Evolutionary conservation across 495 filamentous ascomycete species (phyloP).

Genomic region (Penicillium herquei): DNA sequence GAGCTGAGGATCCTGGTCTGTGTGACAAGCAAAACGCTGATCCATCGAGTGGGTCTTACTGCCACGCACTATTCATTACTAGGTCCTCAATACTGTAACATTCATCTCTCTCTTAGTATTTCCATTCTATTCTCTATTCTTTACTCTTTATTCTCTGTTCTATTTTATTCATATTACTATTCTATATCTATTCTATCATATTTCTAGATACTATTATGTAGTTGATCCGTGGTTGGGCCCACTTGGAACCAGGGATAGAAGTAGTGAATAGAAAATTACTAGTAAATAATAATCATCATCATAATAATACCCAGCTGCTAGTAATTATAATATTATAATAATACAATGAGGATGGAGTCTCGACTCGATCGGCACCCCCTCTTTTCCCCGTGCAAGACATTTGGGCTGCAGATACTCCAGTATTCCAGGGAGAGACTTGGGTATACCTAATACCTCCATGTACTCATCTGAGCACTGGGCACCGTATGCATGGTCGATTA

Average conservation of each 20-base stretch:
- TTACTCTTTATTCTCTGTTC: too few species aligned
- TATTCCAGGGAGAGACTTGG: neutral
- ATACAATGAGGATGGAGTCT: constrained; percentile 14
- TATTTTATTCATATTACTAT: too few species aligned
- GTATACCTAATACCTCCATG: too few species aligned
- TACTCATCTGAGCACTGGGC: too few species aligned
- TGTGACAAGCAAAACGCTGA: constrained; percentile 30
- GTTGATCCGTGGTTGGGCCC: neutral
- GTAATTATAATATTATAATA: neutral
- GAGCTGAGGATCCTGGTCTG: constrained; percentile 30
- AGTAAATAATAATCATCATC: too few species aligned
- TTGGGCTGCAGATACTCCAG: constrained; percentile 5
- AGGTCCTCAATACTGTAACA: too few species aligned
- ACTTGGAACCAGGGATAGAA: constrained; percentile 19
- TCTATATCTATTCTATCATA: too few species aligned
- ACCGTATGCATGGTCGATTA: constrained; percentile 5
- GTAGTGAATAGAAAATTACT: neutral
- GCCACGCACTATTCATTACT: constrained; percentile 18
- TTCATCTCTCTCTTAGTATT: too few species aligned
- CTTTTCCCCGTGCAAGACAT: constrained; percentile 19
- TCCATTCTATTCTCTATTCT: too few species aligned
- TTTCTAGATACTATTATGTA: too few species aligned
- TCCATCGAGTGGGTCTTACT: constrained; percentile 21
- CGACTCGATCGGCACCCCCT: constrained; percentile 11
- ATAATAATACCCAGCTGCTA: too few species aligned